Percentiles rank a stretch among this genome's conserved stretches.
These are phyloP conservation scores for Capsicum pubescens DNA, from an alignment of 257 asterid species.

Conservation along the genomic window DNA sequence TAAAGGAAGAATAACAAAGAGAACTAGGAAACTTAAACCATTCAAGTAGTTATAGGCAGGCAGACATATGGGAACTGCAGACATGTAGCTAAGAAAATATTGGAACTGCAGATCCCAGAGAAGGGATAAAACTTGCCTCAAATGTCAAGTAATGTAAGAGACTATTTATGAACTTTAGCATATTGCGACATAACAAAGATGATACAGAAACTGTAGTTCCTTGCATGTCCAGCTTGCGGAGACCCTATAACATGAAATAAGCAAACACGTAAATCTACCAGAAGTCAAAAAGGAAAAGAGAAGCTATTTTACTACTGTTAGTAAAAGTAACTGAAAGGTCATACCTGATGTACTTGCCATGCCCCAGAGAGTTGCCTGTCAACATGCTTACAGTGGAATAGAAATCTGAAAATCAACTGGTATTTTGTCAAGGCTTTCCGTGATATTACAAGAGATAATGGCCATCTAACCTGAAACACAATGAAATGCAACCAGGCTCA, in stretches of 20 bases:
- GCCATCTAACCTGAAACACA: slow-evolving; percentile 87
- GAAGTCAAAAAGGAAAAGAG: slow-evolving; percentile 28
- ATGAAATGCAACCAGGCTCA: slow-evolving; percentile 25
- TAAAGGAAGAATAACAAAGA: not conserved
- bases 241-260: slow-evolving; percentile 60
- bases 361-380: slow-evolving; percentile 97
- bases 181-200: slow-evolving; percentile 91
- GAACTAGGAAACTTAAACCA: not conserved
- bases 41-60: not conserved
- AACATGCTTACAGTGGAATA: slow-evolving; percentile 96
- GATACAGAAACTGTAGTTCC: slow-evolving; percentile 90
- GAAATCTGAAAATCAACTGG: slow-evolving; percentile 84
- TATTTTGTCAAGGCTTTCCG: slow-evolving; percentile 88
- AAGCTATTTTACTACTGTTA: slow-evolving; percentile 27
- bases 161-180: slow-evolving; percentile 95
- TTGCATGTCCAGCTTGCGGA: slow-evolving; percentile 90
- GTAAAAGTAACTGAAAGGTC: slow-evolving; percentile 22
- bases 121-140: slow-evolving; percentile 61
- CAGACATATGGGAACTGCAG: slow-evolving; percentile 42
- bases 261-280: slow-evolving; percentile 20
- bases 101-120: slow-evolving; percentile 75
- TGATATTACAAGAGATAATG: slow-evolving; percentile 91
- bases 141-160: slow-evolving; percentile 94
- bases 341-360: slow-evolving; percentile 95
- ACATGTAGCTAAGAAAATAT: slow-evolving; percentile 65